phyloP scores from a whole-genome alignment of 371 early-diverging fungal genomes.

The Mucor mucedo region DNA sequence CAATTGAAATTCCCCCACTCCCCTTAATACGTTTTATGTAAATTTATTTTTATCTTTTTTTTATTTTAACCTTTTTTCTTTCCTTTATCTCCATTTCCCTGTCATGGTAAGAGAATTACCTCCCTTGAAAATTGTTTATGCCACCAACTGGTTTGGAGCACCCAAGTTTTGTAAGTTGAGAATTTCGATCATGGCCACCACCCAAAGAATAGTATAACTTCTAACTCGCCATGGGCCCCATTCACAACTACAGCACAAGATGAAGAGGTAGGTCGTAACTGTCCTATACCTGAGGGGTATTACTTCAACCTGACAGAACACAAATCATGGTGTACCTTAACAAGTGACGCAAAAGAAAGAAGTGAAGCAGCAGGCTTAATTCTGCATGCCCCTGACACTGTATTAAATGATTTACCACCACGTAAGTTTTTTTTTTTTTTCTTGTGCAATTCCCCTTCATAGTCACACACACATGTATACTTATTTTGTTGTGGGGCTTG shows the following conservation, averaged over 20 bases:
- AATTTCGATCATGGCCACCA: no score
- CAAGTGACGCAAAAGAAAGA: conserved; percentile 23
- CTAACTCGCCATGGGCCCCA: background rate
- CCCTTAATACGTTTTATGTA: no score
- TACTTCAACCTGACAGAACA: conserved; percentile 10
- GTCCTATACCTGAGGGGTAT: conserved; percentile 38
- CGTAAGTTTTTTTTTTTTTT: conserved; percentile 23
- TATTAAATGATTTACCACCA: conserved; percentile 14
- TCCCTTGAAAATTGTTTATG: conserved; percentile 42
- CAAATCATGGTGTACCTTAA: conserved; percentile 39
- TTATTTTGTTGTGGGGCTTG: background rate
- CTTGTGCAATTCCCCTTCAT: background rate
- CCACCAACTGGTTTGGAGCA: conserved; percentile 34
- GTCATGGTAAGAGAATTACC: conserved; percentile 21
- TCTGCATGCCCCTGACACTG: conserved; percentile 43
- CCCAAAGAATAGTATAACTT: no score
- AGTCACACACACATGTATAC: no score
- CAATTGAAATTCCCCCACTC: background rate
- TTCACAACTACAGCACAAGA: conserved; percentile 13
- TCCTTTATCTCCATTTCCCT: background rate
- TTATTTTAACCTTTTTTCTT: background rate
- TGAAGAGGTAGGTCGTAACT: conserved; percentile 13
- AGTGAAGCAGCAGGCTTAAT: conserved; percentile 34
- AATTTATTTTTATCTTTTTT: background rate
- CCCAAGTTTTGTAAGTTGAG: conserved; percentile 21